Conservation (phyloP, 495 filamentous ascomycete species). For the Aspergillus campestris region DNA sequence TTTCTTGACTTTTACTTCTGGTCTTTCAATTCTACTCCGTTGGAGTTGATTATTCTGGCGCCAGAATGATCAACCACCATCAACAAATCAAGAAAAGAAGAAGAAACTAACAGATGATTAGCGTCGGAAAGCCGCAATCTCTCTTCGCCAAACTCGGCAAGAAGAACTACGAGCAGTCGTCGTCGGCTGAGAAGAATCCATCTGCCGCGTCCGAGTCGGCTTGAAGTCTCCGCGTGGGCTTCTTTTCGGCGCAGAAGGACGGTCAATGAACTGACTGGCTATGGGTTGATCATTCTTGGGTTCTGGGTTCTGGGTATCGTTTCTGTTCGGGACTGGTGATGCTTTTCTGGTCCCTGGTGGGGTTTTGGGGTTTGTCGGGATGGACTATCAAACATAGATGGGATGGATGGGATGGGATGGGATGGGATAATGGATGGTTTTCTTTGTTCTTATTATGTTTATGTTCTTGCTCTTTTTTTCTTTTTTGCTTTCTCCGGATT, state of each 20-base stretch:
- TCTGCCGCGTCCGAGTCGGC: background rate
- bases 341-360: too few relatives aligned
- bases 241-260: background rate
- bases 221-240: too few relatives aligned
- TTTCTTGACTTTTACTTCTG: background rate
- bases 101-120: slow-evolving; percentile 2
- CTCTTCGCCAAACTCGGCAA: slow-evolving; percentile 44
- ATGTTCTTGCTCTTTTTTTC: slow-evolving; percentile 25
- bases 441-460: slow-evolving; percentile 11
- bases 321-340: too few relatives aligned
- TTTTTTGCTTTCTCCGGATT: slow-evolving; percentile 10
- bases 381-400: background rate
- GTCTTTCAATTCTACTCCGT: background rate
- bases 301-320: too few relatives aligned
- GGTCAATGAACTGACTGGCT: background rate
- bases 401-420: background rate
- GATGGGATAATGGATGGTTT: slow-evolving; percentile 1
- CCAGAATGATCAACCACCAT: too few relatives aligned
- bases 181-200: slow-evolving; percentile 5
- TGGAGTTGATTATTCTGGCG: background rate
- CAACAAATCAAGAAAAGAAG: too few relatives aligned
- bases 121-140: slow-evolving; percentile 41
- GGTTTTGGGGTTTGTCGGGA: slow-evolving; percentile 3
- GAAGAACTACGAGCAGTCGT: slow-evolving; percentile 41
- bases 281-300: too few relatives aligned